phyloP scores from a whole-genome alignment of 345 rosid species.

The Sisymbrium irio region DNA sequence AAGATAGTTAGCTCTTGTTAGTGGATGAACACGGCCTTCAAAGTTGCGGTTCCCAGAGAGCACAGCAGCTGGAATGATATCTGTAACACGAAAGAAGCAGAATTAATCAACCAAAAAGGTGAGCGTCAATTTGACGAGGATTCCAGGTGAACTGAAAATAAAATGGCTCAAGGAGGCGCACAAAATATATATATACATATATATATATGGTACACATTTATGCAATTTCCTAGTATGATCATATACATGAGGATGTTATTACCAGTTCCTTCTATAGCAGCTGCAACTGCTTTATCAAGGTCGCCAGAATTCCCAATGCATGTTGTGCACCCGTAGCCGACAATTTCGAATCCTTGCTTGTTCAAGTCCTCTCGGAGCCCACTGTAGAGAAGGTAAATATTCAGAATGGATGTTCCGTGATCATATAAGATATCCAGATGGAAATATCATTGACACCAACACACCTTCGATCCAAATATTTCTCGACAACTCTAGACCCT shows the following conservation, averaged over 20 bases:
- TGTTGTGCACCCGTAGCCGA: conserved; percentile 84
- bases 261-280: conserved; percentile 72
- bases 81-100: conserved; percentile 36
- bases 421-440: not conserved
- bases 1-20: conserved; percentile 84
- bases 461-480: conserved; percentile 66
- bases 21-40: conserved; percentile 86
- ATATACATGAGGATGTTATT: not conserved
- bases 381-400: conserved; percentile 39
- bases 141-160: not conserved
- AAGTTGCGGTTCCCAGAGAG: conserved; percentile 85
- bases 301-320: conserved; percentile 82
- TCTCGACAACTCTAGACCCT: conserved; percentile 77
- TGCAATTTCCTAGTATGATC: not conserved
- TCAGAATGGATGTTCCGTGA: conserved; percentile 2
- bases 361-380: conserved; percentile 65
- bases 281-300: conserved; percentile 56
- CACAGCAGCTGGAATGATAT: conserved; percentile 77
- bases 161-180: not conserved
- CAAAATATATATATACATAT: too few species aligned
- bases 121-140: not conserved
- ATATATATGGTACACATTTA: too few species aligned
- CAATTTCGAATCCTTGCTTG: conserved; percentile 66
- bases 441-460: not conserved
- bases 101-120: conserved; percentile 1